phyloP scores from a whole-genome alignment of 2,329 filamentous ascomycete species.

The Apiospora hydei region DNA sequence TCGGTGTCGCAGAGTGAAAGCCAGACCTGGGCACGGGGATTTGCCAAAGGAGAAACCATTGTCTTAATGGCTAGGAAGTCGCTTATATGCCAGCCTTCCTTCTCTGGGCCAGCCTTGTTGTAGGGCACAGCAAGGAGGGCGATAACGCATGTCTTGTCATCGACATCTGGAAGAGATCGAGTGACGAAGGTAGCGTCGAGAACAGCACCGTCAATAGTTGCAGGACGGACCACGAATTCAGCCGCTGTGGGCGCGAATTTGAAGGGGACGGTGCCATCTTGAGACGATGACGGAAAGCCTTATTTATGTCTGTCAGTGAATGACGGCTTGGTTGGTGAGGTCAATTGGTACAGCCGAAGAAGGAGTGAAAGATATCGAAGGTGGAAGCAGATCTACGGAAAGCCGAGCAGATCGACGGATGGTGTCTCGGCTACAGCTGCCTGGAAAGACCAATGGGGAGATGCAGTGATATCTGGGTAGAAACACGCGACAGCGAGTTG shows the following conservation, averaged over 20 bases:
- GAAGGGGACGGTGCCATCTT: not conserved
- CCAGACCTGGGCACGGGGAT: constrained; percentile 36
- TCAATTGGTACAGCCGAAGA: not conserved
- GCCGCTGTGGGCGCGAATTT: constrained; percentile 6
- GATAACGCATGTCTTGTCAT: constrained; percentile 31
- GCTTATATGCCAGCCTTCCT: constrained; percentile 40
- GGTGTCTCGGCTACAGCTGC: not conserved
- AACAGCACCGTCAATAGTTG: not conserved
- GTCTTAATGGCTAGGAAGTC: constrained; percentile 41
- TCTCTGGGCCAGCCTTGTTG: constrained; percentile 32
- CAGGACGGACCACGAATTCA: not conserved
- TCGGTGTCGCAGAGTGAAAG: constrained; percentile 36
- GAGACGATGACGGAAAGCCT: not conserved
- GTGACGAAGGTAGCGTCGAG: constrained; percentile 34
- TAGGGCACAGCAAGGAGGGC: constrained; percentile 39
- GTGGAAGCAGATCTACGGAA: not conserved
- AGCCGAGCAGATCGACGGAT: no score
- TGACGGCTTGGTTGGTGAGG: not conserved
- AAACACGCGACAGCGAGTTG: not conserved
- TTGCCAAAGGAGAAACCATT: constrained; percentile 34
- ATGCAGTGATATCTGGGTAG: not conserved
- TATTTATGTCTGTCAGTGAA: not conserved
- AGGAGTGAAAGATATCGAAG: not conserved
- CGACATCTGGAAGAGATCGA: constrained; percentile 26
- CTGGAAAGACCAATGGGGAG: not conserved